Percentiles rank a stretch among this genome's conserved stretches.
phyloP scores from a whole-genome alignment of 352 stramenopile species.

The Phytophthora meadii region DNA sequence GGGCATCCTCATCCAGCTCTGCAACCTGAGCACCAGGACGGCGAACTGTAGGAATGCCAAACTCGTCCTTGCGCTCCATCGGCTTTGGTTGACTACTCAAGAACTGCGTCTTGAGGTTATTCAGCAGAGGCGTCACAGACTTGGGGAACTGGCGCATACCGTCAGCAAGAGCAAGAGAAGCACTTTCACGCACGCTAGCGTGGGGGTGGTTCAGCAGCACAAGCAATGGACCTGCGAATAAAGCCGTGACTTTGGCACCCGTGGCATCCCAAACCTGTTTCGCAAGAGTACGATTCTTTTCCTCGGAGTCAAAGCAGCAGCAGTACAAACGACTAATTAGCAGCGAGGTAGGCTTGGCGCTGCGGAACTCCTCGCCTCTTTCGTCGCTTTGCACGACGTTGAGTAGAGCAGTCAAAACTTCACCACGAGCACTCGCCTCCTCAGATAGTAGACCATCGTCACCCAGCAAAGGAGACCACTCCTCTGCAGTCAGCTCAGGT shows the following conservation, averaged over 20 bases:
- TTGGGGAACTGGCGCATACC: slow-evolving; percentile 85
- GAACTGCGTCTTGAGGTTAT: slow-evolving; percentile 79
- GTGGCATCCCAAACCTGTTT: slow-evolving; percentile 72
- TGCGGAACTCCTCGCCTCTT: slow-evolving; percentile 44
- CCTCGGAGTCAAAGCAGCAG: slow-evolving; percentile 68
- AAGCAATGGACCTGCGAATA: slow-evolving; percentile 72
- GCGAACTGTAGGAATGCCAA: slow-evolving; percentile 77
- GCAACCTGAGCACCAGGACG: slow-evolving; percentile 49
- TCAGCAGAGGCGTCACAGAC: slow-evolving; percentile 68
- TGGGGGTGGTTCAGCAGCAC: slow-evolving; percentile 80
- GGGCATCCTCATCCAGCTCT: slow-evolving; percentile 63
- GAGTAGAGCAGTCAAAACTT: slow-evolving; percentile 67
- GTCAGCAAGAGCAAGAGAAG: slow-evolving; percentile 77
- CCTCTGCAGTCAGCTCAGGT: slow-evolving; percentile 54
- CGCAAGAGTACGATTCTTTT: slow-evolving; percentile 64
- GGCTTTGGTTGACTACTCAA: slow-evolving; percentile 60
- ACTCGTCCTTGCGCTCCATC: slow-evolving; percentile 66
- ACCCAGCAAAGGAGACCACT: slow-evolving; percentile 78
- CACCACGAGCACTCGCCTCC: slow-evolving; percentile 55
- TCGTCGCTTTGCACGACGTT: slow-evolving; percentile 69
- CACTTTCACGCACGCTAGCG: slow-evolving; percentile 79
- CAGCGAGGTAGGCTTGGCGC: slow-evolving; percentile 50
- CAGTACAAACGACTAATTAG: slow-evolving; percentile 72
- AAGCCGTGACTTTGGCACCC: slow-evolving; percentile 52
- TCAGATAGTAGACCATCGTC: slow-evolving; percentile 77